These are phyloP conservation scores for Candida neerlandica DNA, from an alignment of 1,139 yeast genomes.

Conservation along the genomic window DNA sequence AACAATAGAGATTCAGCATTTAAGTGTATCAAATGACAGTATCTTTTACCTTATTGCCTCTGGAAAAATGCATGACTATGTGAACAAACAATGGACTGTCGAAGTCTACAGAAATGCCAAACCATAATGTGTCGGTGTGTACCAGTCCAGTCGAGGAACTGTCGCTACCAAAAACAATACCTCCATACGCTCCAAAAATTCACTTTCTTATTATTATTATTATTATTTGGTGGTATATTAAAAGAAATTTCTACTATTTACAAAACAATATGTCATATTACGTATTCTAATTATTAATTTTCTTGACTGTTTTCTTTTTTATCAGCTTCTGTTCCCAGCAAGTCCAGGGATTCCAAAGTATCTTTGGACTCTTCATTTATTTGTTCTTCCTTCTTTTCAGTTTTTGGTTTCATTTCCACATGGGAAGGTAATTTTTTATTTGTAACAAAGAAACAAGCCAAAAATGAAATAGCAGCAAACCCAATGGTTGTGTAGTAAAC, in stretches of 20 bases:
- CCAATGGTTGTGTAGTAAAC: slow-evolving; percentile 38
- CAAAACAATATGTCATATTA: neutral
- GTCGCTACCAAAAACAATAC: no score
- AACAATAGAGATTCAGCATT: no score
- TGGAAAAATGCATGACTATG: no score
- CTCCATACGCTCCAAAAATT: no score
- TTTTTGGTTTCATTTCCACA: slow-evolving; percentile 4
- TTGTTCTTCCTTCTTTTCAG: neutral
- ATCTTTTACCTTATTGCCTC: no score
- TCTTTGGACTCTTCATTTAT: neutral
- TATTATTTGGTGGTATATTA: neutral
- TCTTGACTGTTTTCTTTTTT: neutral
- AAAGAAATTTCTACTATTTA: neutral
- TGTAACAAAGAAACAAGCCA: slow-evolving; percentile 27
- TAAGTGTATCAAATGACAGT: no score
- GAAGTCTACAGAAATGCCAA: no score
- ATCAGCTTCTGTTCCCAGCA: neutral
- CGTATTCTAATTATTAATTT: neutral
- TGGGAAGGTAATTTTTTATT: slow-evolving; percentile 32
- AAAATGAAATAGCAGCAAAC: slow-evolving; percentile 24
- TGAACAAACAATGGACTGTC: no score
- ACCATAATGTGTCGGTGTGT: no score
- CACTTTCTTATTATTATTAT: no score
- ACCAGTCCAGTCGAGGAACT: no score
- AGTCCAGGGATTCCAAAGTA: neutral